phyloP scores from a whole-genome alignment of 2,329 filamentous ascomycete species.

The Xylariaceae sp. region DNA sequence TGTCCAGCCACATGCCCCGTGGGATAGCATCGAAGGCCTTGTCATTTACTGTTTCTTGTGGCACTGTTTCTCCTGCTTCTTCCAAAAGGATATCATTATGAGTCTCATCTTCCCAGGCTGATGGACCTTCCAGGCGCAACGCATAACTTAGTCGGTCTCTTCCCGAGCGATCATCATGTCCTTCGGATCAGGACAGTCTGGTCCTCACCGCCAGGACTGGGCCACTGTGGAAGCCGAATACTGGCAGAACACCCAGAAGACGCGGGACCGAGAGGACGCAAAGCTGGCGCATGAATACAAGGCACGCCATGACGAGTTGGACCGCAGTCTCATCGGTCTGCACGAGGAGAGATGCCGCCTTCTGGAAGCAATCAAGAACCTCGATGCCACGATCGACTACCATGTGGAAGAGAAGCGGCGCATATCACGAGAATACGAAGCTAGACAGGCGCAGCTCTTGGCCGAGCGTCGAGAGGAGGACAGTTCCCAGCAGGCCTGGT shows the following conservation, averaged over 20 bases:
- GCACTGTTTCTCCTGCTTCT: too few relatives aligned
- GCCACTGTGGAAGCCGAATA: slow-evolving; percentile 21
- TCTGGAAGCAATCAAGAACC: slow-evolving; percentile 19
- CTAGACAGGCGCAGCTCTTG: slow-evolving; percentile 8
- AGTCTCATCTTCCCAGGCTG: neutral
- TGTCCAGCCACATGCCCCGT: too few relatives aligned
- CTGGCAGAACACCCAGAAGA: slow-evolving; percentile 20
- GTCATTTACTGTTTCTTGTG: too few relatives aligned
- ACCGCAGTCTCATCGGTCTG: slow-evolving; percentile 18
- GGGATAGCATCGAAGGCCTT: too few relatives aligned
- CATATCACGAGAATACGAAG: slow-evolving; percentile 22
- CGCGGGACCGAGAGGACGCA: slow-evolving; percentile 24
- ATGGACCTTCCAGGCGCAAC: slow-evolving; percentile 9
- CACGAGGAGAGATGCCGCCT: slow-evolving; percentile 22
- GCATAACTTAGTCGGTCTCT: slow-evolving; percentile 4
- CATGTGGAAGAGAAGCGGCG: slow-evolving; percentile 24
- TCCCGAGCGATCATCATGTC: slow-evolving; percentile 19
- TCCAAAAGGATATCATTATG: too few relatives aligned
- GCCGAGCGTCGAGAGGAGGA: slow-evolving; percentile 24
- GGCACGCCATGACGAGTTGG: slow-evolving; percentile 18
- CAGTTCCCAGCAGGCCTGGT: slow-evolving; percentile 17
- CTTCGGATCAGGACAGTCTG: slow-evolving; percentile 16
- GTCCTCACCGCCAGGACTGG: slow-evolving; percentile 18
- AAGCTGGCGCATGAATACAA: slow-evolving; percentile 20
- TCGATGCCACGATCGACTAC: slow-evolving; percentile 19